Percentiles rank a stretch among this genome's conserved stretches.
phyloP scores from a whole-genome alignment of 2,329 filamentous ascomycete genomes.

The Pyrenophora seminiperda region DNA sequence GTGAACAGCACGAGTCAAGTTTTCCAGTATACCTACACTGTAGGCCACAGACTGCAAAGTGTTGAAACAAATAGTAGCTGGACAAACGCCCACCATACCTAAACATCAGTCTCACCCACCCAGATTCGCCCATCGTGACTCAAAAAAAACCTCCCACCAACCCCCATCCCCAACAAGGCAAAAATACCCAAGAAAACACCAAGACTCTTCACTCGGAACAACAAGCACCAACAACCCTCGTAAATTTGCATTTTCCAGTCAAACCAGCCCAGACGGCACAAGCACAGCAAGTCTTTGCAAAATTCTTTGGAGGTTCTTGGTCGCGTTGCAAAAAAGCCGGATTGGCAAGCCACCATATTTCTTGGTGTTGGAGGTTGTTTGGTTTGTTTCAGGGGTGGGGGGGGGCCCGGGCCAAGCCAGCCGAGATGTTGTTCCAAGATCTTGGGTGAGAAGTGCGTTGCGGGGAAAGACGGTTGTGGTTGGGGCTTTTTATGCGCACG shows the following conservation, averaged over 20 bases:
- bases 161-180: not conserved
- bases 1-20: not conserved
- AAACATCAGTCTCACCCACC: too few relatives aligned
- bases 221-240: too few relatives aligned
- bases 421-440: conserved; percentile 27
- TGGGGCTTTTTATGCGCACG: too few relatives aligned
- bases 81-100: too few relatives aligned
- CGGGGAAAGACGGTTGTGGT: conserved; percentile 15
- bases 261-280: conserved; percentile 13
- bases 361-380: conserved; percentile 22
- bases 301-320: conserved; percentile 18
- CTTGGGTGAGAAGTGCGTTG: conserved; percentile 18
- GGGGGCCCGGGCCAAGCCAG: conserved; percentile 28
- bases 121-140: too few relatives aligned
- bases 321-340: conserved; percentile 24
- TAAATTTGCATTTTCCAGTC: too few relatives aligned
- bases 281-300: too few relatives aligned
- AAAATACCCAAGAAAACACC: conserved; percentile 14
- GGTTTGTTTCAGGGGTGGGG: conserved; percentile 15
- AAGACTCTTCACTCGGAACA: conserved; percentile 17
- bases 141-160: too few relatives aligned
- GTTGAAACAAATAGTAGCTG: too few relatives aligned
- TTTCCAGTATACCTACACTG: too few relatives aligned
- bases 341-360: conserved; percentile 36
- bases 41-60: too few relatives aligned